phyloP scores from a whole-genome alignment of 139 green algal genomes.

The Zygnema circumcarinatum region DNA sequence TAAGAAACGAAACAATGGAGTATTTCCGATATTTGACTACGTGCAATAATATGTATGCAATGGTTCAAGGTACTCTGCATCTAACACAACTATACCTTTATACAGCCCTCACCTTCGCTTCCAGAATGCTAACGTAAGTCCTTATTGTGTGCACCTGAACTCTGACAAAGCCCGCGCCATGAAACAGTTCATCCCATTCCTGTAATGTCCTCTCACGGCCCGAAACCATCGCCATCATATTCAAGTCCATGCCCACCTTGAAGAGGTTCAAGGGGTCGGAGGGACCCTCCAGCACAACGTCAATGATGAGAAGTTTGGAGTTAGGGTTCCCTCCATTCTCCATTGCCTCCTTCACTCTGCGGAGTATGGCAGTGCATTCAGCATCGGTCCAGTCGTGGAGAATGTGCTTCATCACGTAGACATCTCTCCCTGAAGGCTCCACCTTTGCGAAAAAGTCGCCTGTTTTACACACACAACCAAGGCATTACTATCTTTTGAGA shows the following conservation, averaged over 20 bases:
- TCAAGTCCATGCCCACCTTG: neutral
- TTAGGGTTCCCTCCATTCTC: neutral
- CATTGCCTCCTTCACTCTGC: neutral
- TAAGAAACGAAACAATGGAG: no score
- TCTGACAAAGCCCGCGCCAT: neutral
- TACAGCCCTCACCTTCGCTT: neutral
- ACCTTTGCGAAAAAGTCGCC: constrained; percentile 10
- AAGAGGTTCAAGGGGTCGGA: neutral
- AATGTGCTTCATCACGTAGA: constrained; percentile 56
- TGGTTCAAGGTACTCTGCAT: no score
- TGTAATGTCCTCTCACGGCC: constrained; percentile 1
- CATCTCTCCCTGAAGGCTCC: constrained; percentile 26
- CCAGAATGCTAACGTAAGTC: neutral
- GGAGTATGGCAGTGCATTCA: constrained; percentile 19
- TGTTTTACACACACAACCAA: neutral
- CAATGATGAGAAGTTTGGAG: constrained; percentile 22
- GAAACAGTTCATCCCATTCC: neutral
- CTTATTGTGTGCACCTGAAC: neutral
- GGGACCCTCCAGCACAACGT: constrained; percentile 32
- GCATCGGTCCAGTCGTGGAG: constrained; percentile 51
- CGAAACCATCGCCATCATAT: constrained; percentile 9
- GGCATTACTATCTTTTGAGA: neutral
- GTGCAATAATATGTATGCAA: no score
- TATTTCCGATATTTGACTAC: no score
- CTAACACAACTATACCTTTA: neutral